Evolutionary conservation across 768 basidiomycete genomes (phyloP).

Genomic region (Thelephora ganbajun): DNA sequence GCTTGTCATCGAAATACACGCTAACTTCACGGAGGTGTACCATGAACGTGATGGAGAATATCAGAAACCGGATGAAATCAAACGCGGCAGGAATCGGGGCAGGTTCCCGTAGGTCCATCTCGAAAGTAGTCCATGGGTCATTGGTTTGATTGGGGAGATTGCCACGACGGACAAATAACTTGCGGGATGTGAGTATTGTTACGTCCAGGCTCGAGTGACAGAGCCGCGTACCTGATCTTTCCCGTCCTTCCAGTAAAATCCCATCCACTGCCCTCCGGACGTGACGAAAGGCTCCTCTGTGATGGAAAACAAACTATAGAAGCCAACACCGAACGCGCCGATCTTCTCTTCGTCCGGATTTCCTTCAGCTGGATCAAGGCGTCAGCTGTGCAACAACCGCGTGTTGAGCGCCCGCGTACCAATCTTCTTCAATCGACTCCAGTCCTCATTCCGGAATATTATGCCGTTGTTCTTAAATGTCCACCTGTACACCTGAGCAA

Average conservation of each 20-base stretch:
- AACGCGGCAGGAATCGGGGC: conserved; percentile 26
- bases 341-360: conserved; percentile 41
- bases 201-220: background rate
- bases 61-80: conserved; percentile 33
- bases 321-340: conserved; percentile 29
- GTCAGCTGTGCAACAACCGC: background rate
- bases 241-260: background rate
- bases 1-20: conserved; percentile 70
- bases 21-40: conserved; percentile 22
- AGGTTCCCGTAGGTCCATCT: conserved; percentile 31
- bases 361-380: conserved; percentile 25
- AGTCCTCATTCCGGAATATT: conserved; percentile 30
- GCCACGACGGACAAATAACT: background rate
- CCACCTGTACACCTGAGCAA: conserved; percentile 23
- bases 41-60: conserved; percentile 36
- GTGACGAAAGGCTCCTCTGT: conserved; percentile 16
- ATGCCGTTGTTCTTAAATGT: conserved; percentile 33
- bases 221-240: background rate
- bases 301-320: conserved; percentile 17
- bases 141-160: no score
- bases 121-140: conserved; percentile 28
- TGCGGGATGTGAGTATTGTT: conserved; percentile 1
- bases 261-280: conserved; percentile 11
- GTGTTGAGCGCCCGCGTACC: conserved; percentile 8
- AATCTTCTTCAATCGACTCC: conserved; percentile 34